Percentiles rank a stretch among this genome's conserved stretches.
These are phyloP conservation scores for Gossypium schwendimanii DNA, from an alignment of 441 rosid genomes.

Conservation along the genomic window DNA sequence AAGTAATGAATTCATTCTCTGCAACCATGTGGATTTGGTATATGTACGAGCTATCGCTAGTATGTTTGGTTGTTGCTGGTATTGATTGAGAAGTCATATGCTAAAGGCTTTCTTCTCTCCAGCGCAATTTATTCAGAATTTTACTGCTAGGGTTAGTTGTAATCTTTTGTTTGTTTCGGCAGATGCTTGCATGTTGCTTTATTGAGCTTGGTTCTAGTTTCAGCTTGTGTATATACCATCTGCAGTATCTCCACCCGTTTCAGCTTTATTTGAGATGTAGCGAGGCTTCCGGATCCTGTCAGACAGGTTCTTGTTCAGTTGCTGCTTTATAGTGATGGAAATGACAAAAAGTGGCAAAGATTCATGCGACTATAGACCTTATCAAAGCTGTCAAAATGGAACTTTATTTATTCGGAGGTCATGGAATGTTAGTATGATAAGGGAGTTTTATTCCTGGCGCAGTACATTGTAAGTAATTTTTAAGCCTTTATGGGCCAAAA, in stretches of 20 bases:
- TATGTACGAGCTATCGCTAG: not conserved
- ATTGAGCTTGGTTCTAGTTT: not conserved
- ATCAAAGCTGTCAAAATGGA: not conserved
- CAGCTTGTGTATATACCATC: slow-evolving; percentile 1
- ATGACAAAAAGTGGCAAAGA: not conserved
- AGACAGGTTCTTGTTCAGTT: not conserved
- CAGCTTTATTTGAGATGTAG: not conserved
- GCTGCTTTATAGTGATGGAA: not conserved
- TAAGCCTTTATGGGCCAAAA: not conserved
- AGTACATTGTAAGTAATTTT: not conserved
- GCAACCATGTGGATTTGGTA: not conserved
- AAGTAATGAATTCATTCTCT: slow-evolving; percentile 11
- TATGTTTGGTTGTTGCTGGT: slow-evolving; percentile 1
- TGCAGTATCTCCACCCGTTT: not conserved
- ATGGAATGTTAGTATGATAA: not conserved
- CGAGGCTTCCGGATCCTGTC: not conserved
- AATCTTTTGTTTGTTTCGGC: slow-evolving; percentile 3
- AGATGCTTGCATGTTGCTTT: not conserved
- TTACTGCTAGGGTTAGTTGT: not conserved
- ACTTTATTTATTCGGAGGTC: not conserved
- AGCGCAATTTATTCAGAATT: not conserved
- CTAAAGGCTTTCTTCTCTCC: not conserved
- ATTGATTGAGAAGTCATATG: slow-evolving; percentile 4
- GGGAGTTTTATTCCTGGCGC: not conserved
- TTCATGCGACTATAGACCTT: not conserved